phyloP scores from a whole-genome alignment of 2,329 filamentous ascomycete species.

The Botrytis medusae region DNA sequence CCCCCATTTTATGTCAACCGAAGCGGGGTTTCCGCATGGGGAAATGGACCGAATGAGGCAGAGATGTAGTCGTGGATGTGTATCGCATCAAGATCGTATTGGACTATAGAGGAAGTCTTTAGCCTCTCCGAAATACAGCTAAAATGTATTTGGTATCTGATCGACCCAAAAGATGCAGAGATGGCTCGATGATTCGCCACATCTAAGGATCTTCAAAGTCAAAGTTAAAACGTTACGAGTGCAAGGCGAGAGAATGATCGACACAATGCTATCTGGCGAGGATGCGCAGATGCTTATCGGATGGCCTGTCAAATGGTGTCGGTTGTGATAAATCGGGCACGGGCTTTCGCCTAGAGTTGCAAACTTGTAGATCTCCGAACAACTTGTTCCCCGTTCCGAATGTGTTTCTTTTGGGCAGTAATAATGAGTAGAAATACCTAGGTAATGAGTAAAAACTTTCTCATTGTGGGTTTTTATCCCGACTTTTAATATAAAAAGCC shows the following conservation, averaged over 20 bases:
- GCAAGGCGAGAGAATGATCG: conserved; percentile 15
- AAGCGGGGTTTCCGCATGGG: background rate
- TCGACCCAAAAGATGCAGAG: background rate
- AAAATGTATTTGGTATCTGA: conserved; percentile 1
- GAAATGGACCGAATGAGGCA: conserved; percentile 2
- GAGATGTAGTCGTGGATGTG: background rate
- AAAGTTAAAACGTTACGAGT: background rate
- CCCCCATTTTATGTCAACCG: background rate
- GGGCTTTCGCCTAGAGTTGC: conserved; percentile 10
- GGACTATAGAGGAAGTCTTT: background rate
- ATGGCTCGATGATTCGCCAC: conserved; percentile 19
- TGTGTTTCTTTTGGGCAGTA: background rate
- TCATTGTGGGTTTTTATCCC: conserved; percentile 23
- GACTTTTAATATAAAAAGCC: conserved; percentile 12
- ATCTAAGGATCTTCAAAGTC: conserved; percentile 10
- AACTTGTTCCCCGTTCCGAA: conserved; percentile 2
- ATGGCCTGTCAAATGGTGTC: conserved; percentile 12
- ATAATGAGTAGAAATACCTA: conserved; percentile 11
- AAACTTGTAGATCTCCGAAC: conserved; percentile 6
- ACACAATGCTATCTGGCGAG: conserved; percentile 7
- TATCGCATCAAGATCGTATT: background rate
- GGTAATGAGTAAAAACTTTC: conserved; percentile 25
- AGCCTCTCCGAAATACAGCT: background rate
- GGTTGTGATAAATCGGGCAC: conserved; percentile 17
- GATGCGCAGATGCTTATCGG: background rate